These are phyloP conservation scores for Lipomyces oligophaga DNA, from an alignment of 805 yeast species.

Conservation along the genomic window DNA sequence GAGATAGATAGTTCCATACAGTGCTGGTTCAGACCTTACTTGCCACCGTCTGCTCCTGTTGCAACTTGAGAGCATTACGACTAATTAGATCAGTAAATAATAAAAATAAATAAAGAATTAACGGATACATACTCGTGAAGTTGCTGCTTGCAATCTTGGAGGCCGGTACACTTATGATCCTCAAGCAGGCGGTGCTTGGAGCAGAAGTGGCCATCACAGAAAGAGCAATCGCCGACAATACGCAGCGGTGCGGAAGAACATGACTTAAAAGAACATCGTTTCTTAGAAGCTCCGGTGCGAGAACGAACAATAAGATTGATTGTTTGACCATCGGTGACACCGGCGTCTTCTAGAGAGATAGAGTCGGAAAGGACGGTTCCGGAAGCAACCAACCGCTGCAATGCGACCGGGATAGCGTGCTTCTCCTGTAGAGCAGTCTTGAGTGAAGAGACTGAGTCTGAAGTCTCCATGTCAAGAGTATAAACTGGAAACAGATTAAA, in stretches of 20 bases:
- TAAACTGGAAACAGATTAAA: slow-evolving; percentile 1
- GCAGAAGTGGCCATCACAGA: slow-evolving; percentile 81
- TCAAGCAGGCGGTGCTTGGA: slow-evolving; percentile 83
- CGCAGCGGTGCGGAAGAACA: slow-evolving; percentile 64
- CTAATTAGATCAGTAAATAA: slow-evolving; percentile 7
- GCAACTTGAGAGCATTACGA: slow-evolving; percentile 76
- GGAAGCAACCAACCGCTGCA: slow-evolving; percentile 54
- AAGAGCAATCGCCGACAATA: slow-evolving; percentile 75
- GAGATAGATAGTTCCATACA: too few species aligned
- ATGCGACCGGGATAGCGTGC: slow-evolving; percentile 18
- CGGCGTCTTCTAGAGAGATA: slow-evolving; percentile 79
- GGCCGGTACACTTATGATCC: slow-evolving; percentile 75
- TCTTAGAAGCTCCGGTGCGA: slow-evolving; percentile 68
- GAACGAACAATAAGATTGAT: slow-evolving; percentile 81
- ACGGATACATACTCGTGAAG: slow-evolving; percentile 53
- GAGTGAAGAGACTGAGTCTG: slow-evolving; percentile 17
- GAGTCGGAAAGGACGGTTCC: slow-evolving; percentile 87
- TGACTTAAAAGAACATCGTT: slow-evolving; percentile 47
- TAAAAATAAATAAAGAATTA: neutral
- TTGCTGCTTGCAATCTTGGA: slow-evolving; percentile 73
- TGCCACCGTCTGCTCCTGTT: slow-evolving; percentile 78
- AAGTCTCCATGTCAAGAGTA: slow-evolving; percentile 12
- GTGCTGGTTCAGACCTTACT: slow-evolving; percentile 50
- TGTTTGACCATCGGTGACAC: slow-evolving; percentile 82
- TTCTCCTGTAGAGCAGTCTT: slow-evolving; percentile 16